Percentiles rank a stretch among this genome's conserved stretches.
These are phyloP conservation scores for Panaeolus papilionaceus DNA, from an alignment of 768 basidiomycete genomes.

Conservation along the genomic window DNA sequence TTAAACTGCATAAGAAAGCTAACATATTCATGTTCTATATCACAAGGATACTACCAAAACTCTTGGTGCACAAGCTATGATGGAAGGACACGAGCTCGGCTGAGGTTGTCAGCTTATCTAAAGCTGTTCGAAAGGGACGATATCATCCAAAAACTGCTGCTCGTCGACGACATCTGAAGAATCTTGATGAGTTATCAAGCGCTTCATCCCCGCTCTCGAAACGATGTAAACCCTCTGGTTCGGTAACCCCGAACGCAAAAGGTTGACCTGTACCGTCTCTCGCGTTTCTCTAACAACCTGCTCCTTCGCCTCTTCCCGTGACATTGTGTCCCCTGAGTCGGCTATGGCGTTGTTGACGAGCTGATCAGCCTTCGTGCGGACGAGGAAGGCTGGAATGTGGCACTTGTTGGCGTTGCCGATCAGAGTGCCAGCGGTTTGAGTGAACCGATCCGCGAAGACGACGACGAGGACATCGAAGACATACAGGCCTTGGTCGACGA, in stretches of 20 bases:
- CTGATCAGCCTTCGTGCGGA: constrained; percentile 42
- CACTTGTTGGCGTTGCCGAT: constrained; percentile 36
- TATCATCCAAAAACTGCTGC: constrained; percentile 5
- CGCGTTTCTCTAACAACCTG: background rate
- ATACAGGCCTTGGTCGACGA: constrained; percentile 42
- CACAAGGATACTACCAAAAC: background rate
- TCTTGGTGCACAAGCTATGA: background rate
- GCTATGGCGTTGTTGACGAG: constrained; percentile 9
- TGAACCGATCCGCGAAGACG: constrained; percentile 39
- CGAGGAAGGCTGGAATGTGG: constrained; percentile 39
- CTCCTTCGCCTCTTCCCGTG: background rate
- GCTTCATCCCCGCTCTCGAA: constrained; percentile 6
- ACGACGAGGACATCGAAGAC: constrained; percentile 42
- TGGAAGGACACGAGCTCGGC: background rate
- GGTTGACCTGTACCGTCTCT: background rate
- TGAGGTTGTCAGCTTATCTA: background rate
- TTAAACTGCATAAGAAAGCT: background rate
- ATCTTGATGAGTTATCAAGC: background rate
- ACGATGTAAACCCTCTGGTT: constrained; percentile 11
- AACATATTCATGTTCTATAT: background rate
- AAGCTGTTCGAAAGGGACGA: background rate
- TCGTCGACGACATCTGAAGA: background rate
- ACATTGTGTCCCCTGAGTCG: constrained; percentile 17
- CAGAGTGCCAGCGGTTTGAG: constrained; percentile 39
- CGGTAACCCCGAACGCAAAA: constrained; percentile 5